phyloP scores from a whole-genome alignment of 1,284 basidiomycete genomes.

The Coniferiporia sulphurascens region DNA sequence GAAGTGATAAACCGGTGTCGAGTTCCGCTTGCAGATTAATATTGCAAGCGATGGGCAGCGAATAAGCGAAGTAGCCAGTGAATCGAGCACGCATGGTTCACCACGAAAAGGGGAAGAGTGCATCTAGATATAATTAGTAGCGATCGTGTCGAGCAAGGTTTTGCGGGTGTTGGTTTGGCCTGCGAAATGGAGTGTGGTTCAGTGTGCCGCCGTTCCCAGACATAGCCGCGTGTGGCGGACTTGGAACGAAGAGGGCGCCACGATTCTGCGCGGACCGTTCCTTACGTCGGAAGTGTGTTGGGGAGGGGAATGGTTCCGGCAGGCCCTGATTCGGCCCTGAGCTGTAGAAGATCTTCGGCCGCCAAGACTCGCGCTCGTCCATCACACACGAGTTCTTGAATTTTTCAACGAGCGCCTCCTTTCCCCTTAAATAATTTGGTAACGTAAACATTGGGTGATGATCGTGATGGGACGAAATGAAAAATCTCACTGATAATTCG shows the following conservation, averaged over 20 bases:
- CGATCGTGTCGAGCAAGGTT: slow-evolving; percentile 11
- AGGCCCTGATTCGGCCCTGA: slow-evolving; percentile 67
- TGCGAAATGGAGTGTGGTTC: slow-evolving; percentile 2
- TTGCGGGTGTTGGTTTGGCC: slow-evolving; percentile 17
- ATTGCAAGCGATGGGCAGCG: too few species aligned
- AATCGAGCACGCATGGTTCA: not conserved
- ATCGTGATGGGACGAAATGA: slow-evolving; percentile 4
- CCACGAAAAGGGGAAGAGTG: not conserved
- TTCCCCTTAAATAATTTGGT: slow-evolving; percentile 50
- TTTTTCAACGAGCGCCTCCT: slow-evolving; percentile 80
- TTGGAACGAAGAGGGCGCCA: slow-evolving; percentile 58
- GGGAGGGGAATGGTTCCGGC: slow-evolving; percentile 75
- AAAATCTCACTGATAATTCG: slow-evolving; percentile 71
- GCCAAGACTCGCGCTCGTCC: slow-evolving; percentile 77
- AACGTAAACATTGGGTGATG: slow-evolving; percentile 7
- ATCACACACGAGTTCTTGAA: slow-evolving; percentile 83
- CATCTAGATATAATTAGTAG: not conserved
- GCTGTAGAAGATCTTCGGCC: slow-evolving; percentile 81
- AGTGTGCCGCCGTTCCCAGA: not conserved
- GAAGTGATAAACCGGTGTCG: too few species aligned
- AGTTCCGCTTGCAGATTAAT: too few species aligned
- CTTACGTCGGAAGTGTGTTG: slow-evolving; percentile 71
- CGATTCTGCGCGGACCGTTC: slow-evolving; percentile 72
- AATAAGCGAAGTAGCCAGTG: too few species aligned
- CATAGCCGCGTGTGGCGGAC: not conserved